Conservation (phyloP, 1,139 yeast genomes). For the Saccharomyces hybrid region DNA sequence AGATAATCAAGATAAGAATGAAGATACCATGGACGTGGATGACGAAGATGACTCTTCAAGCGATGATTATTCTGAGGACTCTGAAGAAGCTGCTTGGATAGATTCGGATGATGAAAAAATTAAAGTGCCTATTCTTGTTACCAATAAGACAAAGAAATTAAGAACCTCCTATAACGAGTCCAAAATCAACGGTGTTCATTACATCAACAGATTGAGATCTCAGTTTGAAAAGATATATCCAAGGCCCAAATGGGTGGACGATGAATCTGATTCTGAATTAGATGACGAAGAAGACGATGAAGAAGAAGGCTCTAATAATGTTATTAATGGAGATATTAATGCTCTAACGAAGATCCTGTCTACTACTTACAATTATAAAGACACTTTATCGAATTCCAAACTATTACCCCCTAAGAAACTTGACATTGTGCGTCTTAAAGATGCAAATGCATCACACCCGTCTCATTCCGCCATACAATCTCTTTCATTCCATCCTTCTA, state of each 20-base stretch:
- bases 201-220: slow-evolving; percentile 63
- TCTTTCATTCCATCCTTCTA: slow-evolving; percentile 74
- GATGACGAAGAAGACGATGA: slow-evolving; percentile 28
- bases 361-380: slow-evolving; percentile 50
- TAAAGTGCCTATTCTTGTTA: slow-evolving; percentile 50
- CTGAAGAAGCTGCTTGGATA: slow-evolving; percentile 62
- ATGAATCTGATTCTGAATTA: slow-evolving; percentile 30
- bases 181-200: slow-evolving; percentile 54
- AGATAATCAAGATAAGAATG: slow-evolving; percentile 17
- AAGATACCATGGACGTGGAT: slow-evolving; percentile 31
- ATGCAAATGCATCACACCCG: slow-evolving; percentile 66
- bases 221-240: slow-evolving; percentile 88
- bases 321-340: slow-evolving; percentile 40
- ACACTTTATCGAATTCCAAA: slow-evolving; percentile 40
- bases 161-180: slow-evolving; percentile 58
- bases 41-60: slow-evolving; percentile 30
- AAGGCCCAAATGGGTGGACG: slow-evolving; percentile 74
- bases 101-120: slow-evolving; percentile 88
- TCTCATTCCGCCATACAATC: slow-evolving; percentile 79
- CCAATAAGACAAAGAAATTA: slow-evolving; percentile 64
- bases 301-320: slow-evolving; percentile 34
- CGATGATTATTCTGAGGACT: slow-evolving; percentile 33
- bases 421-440: slow-evolving; percentile 73
- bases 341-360: slow-evolving; percentile 55
- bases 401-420: slow-evolving; percentile 64